phyloP scores from a whole-genome alignment of 23 red algal genomes.

The Gracilaria domingensis region DNA sequence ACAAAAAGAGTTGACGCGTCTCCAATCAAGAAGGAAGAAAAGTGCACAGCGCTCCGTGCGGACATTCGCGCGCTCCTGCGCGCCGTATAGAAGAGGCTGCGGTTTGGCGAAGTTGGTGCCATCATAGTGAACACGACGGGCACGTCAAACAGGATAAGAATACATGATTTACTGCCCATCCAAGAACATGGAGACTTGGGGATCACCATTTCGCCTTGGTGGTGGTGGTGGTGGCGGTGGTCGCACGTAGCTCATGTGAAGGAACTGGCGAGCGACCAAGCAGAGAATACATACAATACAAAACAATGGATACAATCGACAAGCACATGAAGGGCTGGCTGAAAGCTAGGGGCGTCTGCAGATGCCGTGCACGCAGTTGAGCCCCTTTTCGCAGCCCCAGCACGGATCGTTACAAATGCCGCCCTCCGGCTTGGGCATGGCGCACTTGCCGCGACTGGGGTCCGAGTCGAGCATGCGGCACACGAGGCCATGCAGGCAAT shows the following conservation, averaged over 20 bases:
- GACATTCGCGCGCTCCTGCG: too few species aligned
- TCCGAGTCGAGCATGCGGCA: neutral
- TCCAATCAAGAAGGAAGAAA: too few species aligned
- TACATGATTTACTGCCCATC: neutral
- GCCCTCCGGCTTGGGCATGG: conserved; percentile 18
- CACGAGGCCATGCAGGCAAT: neutral
- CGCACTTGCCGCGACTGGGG: neutral
- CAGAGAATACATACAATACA: neutral
- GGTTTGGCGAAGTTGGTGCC: neutral
- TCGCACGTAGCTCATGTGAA: neutral
- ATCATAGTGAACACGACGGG: neutral
- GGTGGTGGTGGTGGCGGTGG: neutral
- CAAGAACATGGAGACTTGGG: neutral
- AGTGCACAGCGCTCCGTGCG: too few species aligned
- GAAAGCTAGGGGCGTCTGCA: neutral
- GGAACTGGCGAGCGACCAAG: neutral
- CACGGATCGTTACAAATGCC: neutral
- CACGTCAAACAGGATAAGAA: neutral
- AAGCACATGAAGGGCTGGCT: too few species aligned
- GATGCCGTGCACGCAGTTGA: neutral
- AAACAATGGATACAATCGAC: too few species aligned
- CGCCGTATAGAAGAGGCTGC: too few species aligned
- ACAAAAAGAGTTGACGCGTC: too few species aligned
- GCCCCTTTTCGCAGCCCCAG: neutral
- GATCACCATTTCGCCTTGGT: neutral